phyloP scores from a whole-genome alignment of 331 rosid species.

The Quercus phellos region DNA sequence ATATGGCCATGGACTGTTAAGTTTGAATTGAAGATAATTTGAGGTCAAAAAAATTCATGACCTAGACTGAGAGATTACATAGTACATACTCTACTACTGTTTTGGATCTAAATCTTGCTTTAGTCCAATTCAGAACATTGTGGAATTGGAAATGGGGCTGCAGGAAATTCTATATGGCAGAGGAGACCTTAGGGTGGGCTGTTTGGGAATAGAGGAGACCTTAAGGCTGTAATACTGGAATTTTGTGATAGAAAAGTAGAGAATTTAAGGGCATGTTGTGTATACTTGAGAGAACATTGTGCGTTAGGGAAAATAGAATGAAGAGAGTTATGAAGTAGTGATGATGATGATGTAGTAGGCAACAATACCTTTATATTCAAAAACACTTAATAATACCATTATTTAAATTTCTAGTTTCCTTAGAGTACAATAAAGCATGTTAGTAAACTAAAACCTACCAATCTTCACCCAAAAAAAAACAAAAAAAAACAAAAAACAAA shows the following conservation, averaged over 20 bases:
- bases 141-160: not conserved
- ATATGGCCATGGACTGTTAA: not conserved
- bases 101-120: not conserved
- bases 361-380: not conserved
- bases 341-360: not conserved
- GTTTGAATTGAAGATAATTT: no score
- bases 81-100: not conserved
- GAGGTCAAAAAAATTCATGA: not conserved
- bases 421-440: not conserved
- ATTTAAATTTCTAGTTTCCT: not conserved
- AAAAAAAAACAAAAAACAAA: no score
- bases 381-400: not conserved
- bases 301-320: no score
- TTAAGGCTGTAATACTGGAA: not conserved
- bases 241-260: not conserved
- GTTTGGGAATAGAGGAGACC: not conserved
- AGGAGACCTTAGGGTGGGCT: not conserved
- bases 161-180: not conserved
- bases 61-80: not conserved
- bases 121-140: no score
- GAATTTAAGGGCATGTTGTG: not conserved
- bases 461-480: no score
- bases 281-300: no score
- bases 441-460: no score
- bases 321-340: no score